phyloP scores from a whole-genome alignment of 208 protist species.

The Entamoeba moshkovskii region DNA sequence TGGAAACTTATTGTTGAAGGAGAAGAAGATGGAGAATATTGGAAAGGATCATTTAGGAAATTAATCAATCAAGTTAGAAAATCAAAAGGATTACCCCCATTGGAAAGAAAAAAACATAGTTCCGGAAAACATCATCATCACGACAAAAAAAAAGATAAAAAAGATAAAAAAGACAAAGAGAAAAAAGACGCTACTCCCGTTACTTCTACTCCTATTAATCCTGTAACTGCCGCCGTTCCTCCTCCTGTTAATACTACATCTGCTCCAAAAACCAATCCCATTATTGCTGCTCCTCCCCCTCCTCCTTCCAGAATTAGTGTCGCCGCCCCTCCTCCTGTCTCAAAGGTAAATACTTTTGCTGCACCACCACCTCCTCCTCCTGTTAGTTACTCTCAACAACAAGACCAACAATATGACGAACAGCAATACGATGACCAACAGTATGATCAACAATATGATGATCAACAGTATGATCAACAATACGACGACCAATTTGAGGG shows the following conservation, averaged over 20 bases:
- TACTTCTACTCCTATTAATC: not conserved
- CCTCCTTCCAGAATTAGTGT: not conserved
- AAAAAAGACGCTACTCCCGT: not conserved
- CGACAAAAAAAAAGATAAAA: too few species aligned
- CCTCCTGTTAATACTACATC: not conserved
- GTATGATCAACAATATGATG: not conserved
- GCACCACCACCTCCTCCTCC: not conserved
- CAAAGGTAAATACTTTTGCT: not conserved
- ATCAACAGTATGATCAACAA: not conserved
- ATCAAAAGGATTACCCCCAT: not conserved
- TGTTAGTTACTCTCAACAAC: not conserved
- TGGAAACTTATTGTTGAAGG: not conserved
- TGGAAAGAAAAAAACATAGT: not conserved
- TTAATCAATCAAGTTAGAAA: not conserved
- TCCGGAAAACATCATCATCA: not conserved
- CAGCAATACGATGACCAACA: not conserved
- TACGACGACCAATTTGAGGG: not conserved
- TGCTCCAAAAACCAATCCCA: not conserved
- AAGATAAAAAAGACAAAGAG: not conserved
- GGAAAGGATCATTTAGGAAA: not conserved
- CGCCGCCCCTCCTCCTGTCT: not conserved
- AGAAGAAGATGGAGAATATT: not conserved
- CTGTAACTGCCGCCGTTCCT: not conserved
- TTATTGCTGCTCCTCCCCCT: not conserved
- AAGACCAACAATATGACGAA: not conserved